Evolutionary conservation across 1,139 yeast genomes (phyloP).

Genomic region (Suhomyces ambrosiae): DNA sequence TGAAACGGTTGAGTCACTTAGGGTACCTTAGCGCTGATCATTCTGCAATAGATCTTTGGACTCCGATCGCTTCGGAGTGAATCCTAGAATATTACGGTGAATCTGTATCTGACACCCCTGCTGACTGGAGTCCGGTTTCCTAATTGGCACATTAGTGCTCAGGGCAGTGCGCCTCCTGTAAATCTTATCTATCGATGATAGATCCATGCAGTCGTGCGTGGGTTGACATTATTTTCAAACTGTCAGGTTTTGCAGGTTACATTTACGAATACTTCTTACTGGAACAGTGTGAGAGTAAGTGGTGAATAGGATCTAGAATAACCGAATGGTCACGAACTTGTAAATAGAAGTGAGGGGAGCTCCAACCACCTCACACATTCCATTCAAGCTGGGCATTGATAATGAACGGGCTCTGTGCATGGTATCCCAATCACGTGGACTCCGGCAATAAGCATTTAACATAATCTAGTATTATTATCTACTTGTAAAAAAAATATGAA

Average conservation of each 20-base stretch:
- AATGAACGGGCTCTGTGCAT: too few relatives aligned
- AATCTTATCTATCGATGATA: conserved; percentile 7
- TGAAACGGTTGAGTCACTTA: not conserved
- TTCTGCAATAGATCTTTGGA: too few relatives aligned
- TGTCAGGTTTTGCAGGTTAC: conserved; percentile 3
- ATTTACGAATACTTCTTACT: conserved; percentile 4
- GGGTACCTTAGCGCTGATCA: not conserved
- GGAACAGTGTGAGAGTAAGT: too few relatives aligned
- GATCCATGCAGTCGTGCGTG: conserved; percentile 5
- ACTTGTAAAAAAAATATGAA: too few relatives aligned
- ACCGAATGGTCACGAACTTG: not conserved
- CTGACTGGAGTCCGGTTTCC: not conserved
- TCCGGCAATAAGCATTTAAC: too few relatives aligned
- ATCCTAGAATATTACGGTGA: too few relatives aligned
- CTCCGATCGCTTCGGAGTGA: not conserved
- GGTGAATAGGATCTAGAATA: not conserved
- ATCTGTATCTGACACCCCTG: too few relatives aligned
- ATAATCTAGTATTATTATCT: too few relatives aligned
- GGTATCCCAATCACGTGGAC: too few relatives aligned
- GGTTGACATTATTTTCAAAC: conserved; percentile 4
- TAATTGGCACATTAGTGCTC: not conserved
- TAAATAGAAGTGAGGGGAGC: not conserved
- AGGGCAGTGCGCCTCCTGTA: conserved; percentile 3
- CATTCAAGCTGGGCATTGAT: too few relatives aligned
- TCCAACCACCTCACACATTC: too few relatives aligned